Conservation (phyloP, 768 basidiomycete genomes). For the Leccinum longicurvipes region DNA sequence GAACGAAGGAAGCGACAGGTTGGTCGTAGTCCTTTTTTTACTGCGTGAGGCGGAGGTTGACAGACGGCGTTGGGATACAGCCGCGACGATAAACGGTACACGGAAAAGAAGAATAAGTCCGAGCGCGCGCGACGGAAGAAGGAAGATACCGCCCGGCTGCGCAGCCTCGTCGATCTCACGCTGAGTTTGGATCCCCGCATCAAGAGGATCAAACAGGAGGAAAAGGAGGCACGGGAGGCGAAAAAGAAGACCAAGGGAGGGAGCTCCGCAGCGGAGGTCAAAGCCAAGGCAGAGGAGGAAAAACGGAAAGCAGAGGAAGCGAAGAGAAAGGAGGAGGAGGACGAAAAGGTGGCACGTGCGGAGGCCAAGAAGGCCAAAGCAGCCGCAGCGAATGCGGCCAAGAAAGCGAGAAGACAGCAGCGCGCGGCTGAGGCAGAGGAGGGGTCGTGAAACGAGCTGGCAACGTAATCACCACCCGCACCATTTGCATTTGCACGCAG, state of each 20-base stretch:
- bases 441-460: constrained; percentile 2
- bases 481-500: no score
- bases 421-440: constrained; percentile 45
- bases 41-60: constrained; percentile 7
- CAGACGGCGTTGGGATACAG: constrained; percentile 36
- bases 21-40: constrained; percentile 25
- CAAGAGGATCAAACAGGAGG: constrained; percentile 94
- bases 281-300: constrained; percentile 50
- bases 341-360: constrained; percentile 69
- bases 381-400: constrained; percentile 84
- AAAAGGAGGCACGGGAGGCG: constrained; percentile 90
- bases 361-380: constrained; percentile 84
- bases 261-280: constrained; percentile 41
- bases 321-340: constrained; percentile 75
- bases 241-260: constrained; percentile 68
- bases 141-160: constrained; percentile 90
- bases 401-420: constrained; percentile 76
- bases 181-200: constrained; percentile 89
- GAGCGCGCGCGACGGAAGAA: constrained; percentile 96
- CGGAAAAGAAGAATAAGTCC: constrained; percentile 99
- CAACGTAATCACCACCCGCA: neutral
- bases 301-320: constrained; percentile 70
- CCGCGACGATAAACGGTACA: constrained; percentile 98
- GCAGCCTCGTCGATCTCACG: constrained; percentile 82
- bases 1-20: constrained; percentile 96